Evolutionary conservation across 352 stramenopile genomes (phyloP).

Genomic region (Phytophthora vignae): DNA sequence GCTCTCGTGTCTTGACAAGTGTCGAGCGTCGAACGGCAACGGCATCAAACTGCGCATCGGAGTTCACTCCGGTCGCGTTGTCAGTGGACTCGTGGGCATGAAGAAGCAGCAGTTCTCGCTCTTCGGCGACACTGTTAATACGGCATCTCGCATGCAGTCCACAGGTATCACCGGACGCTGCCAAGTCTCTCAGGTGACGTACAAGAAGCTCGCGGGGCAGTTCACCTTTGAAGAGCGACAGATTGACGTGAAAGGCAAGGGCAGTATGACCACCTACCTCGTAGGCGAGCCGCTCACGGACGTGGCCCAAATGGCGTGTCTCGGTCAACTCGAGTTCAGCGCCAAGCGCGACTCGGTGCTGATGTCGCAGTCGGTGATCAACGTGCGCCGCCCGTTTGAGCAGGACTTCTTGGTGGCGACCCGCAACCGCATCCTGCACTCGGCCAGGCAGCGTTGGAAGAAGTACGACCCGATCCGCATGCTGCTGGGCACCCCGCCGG

Average conservation of each 20-base stretch:
- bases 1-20: constrained; percentile 71
- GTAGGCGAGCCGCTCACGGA: constrained; percentile 77
- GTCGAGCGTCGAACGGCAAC: constrained; percentile 78
- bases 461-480: constrained; percentile 67
- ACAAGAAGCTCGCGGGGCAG: constrained; percentile 79
- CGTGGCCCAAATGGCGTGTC: constrained; percentile 60
- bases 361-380: constrained; percentile 48
- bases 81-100: constrained; percentile 90
- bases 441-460: constrained; percentile 59
- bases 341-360: constrained; percentile 71
- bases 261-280: constrained; percentile 85
- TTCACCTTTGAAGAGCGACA: constrained; percentile 84
- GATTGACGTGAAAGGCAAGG: constrained; percentile 90
- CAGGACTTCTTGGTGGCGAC: constrained; percentile 63
- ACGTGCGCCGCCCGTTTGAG: constrained; percentile 55
- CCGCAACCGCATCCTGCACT: constrained; percentile 58
- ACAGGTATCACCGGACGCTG: constrained; percentile 82
- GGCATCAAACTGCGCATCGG: constrained; percentile 92
- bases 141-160: constrained; percentile 90
- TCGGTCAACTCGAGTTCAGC: constrained; percentile 71
- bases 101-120: constrained; percentile 95
- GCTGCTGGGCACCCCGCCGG: constrained; percentile 59
- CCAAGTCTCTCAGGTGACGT: constrained; percentile 85
- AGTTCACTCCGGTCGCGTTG: constrained; percentile 90
- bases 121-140: constrained; percentile 95